A percentile compares a stretch with the other conserved stretches of the same genome.
These are phyloP conservation scores for Xylariaceae sp. DNA, from an alignment of 2,329 filamentous ascomycete species.

Conservation along the genomic window DNA sequence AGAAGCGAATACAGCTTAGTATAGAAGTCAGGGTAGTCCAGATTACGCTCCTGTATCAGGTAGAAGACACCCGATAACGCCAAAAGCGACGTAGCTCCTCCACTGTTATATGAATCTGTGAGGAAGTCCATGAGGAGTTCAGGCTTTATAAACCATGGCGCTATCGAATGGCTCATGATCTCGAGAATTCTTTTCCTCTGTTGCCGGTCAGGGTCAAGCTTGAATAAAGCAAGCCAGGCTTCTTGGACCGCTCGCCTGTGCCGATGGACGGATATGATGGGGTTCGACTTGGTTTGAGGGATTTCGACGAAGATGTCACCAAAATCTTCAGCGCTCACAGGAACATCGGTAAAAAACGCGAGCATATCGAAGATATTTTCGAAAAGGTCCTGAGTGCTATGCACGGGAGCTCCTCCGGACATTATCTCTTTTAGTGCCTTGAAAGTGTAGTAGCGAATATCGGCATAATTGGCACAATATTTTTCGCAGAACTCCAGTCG, in stretches of 20 bases:
- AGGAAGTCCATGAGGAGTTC: constrained; percentile 94
- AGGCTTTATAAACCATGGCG: constrained; percentile 83
- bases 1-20: constrained; percentile 89
- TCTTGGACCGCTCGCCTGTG: constrained; percentile 81
- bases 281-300: constrained; percentile 64
- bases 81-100: constrained; percentile 81
- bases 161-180: constrained; percentile 71
- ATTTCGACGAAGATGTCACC: constrained; percentile 63
- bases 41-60: constrained; percentile 85
- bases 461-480: constrained; percentile 75
- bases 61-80: constrained; percentile 93
- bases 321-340: constrained; percentile 61
- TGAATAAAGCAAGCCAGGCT: constrained; percentile 78
- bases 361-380: constrained; percentile 59
- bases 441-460: constrained; percentile 81
- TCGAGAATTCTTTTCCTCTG: constrained; percentile 77
- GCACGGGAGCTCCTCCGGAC: constrained; percentile 18
- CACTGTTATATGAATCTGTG: constrained; percentile 85
- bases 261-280: constrained; percentile 59
- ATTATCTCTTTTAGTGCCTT: constrained; percentile 56
- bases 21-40: constrained; percentile 96
- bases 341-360: constrained; percentile 65
- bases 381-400: constrained; percentile 37
- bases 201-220: constrained; percentile 59
- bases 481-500: constrained; percentile 71